A percentile compares a stretch with the other conserved stretches of the same genome.
These are phyloP conservation scores for Grosmannia clavigera DNA, from an alignment of 2,329 filamentous ascomycete species.

Conservation along the genomic window DNA sequence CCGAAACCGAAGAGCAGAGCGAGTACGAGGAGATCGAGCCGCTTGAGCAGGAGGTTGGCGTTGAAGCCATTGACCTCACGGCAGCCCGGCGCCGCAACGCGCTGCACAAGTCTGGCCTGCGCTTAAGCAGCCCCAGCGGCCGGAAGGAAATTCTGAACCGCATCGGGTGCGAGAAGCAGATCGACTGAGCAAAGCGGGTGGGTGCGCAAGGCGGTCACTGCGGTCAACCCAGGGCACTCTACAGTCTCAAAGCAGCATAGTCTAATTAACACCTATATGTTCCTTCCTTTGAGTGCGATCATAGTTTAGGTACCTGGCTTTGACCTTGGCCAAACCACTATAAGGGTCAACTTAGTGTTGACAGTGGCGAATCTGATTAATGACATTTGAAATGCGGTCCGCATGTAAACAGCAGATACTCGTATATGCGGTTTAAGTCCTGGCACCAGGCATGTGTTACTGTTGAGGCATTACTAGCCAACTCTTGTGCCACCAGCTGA, in stretches of 20 bases:
- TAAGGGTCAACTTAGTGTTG: too few species aligned
- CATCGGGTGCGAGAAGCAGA: neutral
- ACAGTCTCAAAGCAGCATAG: neutral
- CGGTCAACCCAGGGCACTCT: neutral
- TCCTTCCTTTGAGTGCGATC: neutral
- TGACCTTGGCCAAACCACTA: too few species aligned
- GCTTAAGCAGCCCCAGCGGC: neutral
- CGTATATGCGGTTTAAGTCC: too few species aligned
- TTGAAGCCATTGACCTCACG: neutral
- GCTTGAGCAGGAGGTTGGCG: neutral
- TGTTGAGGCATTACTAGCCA: too few species aligned
- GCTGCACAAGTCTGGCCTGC: neutral
- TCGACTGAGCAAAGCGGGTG: neutral
- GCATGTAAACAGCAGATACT: too few species aligned
- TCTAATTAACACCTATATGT: neutral
- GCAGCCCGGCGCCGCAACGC: neutral
- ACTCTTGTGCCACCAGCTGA: too few species aligned
- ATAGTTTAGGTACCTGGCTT: too few species aligned
- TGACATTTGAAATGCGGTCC: too few species aligned
- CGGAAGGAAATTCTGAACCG: neutral
- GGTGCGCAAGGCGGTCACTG: neutral
- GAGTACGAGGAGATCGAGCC: neutral
- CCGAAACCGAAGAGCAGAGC: neutral
- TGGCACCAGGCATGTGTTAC: too few species aligned
- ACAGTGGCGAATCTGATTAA: too few species aligned